Evolutionary conservation across 2,329 filamentous ascomycete species (phyloP).

Genomic region (Purpureocillium takamizusanense): DNA sequence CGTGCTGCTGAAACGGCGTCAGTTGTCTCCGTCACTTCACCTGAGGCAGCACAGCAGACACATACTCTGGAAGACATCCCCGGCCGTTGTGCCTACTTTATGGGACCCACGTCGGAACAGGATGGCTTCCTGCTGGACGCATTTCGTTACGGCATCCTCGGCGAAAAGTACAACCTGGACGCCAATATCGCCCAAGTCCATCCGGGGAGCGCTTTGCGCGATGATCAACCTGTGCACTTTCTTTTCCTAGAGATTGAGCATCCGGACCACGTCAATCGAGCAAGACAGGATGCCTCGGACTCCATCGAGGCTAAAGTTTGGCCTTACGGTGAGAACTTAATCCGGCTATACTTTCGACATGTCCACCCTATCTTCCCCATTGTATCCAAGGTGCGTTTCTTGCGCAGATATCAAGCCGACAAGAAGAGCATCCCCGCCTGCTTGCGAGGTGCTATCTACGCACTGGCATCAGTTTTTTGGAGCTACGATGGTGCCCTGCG

Average conservation of each 20-base stretch:
- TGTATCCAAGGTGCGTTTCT: constrained; percentile 33
- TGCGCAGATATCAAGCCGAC: constrained; percentile 25
- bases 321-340: constrained; percentile 28
- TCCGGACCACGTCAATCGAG: constrained; percentile 29
- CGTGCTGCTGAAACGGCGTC: not conserved
- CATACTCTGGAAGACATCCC: constrained; percentile 32
- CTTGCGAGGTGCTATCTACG: constrained; percentile 34
- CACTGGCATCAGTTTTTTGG: constrained; percentile 34
- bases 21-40: not conserved
- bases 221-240: constrained; percentile 35
- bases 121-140: constrained; percentile 36
- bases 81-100: constrained; percentile 32
- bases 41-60: constrained; percentile 3
- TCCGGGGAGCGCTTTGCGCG: constrained; percentile 20
- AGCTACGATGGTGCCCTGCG: constrained; percentile 20
- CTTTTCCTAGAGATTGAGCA: constrained; percentile 34
- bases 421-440: constrained; percentile 32
- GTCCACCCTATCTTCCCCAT: constrained; percentile 34
- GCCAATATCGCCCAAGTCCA: constrained; percentile 34
- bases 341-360: constrained; percentile 35
- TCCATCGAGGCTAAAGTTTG: constrained; percentile 32
- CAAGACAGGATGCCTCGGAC: constrained; percentile 27
- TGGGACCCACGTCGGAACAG: constrained; percentile 36
- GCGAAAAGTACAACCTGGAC: constrained; percentile 32
- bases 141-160: constrained; percentile 36